phyloP scores from a whole-genome alignment of 192 early-diverging fungal genomes.

The Mortierella hygrophila region DNA sequence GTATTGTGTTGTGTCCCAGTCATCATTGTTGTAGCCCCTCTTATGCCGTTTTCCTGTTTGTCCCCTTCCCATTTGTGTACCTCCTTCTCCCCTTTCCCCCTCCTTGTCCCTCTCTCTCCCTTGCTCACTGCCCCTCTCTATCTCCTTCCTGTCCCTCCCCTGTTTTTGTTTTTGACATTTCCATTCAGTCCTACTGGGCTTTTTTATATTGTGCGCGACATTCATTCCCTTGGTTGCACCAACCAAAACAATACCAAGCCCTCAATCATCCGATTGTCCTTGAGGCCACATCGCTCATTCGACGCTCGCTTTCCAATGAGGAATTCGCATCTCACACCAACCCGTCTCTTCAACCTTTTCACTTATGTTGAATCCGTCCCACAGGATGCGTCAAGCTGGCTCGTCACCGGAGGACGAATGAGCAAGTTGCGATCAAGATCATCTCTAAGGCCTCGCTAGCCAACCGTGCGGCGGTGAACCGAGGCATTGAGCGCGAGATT shows the following conservation, averaged over 20 bases:
- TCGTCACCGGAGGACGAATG: conserved; percentile 62
- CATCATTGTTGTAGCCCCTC: conserved; percentile 6
- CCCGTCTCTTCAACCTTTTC: background rate
- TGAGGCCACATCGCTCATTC: background rate
- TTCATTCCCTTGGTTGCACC: conserved; percentile 5
- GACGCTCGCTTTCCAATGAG: background rate
- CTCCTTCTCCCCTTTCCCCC: background rate
- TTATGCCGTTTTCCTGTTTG: background rate
- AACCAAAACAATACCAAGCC: background rate
- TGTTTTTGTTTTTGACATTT: background rate
- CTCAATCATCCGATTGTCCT: background rate
- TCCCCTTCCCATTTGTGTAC: background rate
- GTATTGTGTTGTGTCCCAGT: background rate
- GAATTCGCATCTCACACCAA: background rate
- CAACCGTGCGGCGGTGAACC: conserved; percentile 59
- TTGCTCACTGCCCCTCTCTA: background rate
- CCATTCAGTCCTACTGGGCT: no score
- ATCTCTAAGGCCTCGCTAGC: conserved; percentile 62
- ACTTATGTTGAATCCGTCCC: background rate
- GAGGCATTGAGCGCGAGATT: conserved; percentile 67
- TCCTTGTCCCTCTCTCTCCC: conserved; percentile 7
- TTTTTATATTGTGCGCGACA: background rate
- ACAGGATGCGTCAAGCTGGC: conserved; percentile 66
- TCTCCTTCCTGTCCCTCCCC: conserved; percentile 9
- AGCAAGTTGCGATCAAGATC: conserved; percentile 68